Evolutionary conservation across 306 rosid genomes (phyloP).

Genomic region (Citrullus mucosospermus): DNA sequence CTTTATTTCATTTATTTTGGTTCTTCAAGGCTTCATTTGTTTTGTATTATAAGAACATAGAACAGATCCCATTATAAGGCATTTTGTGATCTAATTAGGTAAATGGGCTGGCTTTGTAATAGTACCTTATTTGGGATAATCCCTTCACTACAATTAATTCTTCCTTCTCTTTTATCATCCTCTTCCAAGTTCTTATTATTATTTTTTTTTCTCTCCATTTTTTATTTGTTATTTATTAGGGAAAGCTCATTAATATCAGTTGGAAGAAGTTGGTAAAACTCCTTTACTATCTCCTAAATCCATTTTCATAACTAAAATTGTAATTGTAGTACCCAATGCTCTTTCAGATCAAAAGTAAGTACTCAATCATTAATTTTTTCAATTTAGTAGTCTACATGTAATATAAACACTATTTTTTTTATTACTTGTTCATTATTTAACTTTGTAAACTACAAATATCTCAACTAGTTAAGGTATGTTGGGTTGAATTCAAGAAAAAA

Average conservation of each 20-base stretch:
- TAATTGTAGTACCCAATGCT: too few species aligned
- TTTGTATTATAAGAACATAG: not conserved
- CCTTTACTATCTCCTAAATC: not conserved
- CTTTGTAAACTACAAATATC: too few species aligned
- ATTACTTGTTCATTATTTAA: too few species aligned
- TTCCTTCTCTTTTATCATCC: not conserved
- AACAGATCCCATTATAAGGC: constrained; percentile 1
- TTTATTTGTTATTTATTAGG: not conserved
- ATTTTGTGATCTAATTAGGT: constrained; percentile 8
- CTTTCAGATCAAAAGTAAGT: too few species aligned
- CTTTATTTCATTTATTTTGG: not conserved
- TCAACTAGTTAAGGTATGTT: too few species aligned
- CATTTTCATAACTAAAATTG: not conserved
- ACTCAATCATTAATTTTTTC: too few species aligned
- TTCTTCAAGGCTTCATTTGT: not conserved
- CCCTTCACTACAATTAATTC: constrained; percentile 6
- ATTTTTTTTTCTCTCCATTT: not conserved
- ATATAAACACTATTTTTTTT: too few species aligned
- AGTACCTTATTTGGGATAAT: constrained; percentile 7
- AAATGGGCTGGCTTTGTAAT: constrained; percentile 3
- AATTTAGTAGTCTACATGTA: too few species aligned
- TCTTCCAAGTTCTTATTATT: not conserved
- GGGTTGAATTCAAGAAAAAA: too few species aligned
- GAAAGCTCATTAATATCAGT: not conserved
- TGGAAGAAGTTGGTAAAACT: constrained; percentile 10